phyloP scores from a whole-genome alignment of 495 filamentous ascomycete genomes.

The Penicillium simplicissimum region DNA sequence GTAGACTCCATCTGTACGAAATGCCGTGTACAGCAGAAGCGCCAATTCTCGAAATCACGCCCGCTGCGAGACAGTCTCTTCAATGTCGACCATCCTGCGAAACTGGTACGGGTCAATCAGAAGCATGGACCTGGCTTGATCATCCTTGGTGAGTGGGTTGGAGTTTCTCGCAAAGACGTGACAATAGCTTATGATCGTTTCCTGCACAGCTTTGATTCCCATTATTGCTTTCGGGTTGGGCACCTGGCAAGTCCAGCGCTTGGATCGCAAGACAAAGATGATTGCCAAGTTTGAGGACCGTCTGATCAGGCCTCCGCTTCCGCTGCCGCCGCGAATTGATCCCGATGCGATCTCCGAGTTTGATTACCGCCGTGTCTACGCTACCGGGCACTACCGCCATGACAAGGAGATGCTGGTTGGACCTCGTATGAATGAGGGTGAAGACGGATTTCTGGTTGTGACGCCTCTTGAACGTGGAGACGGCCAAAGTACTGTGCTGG shows the following conservation, averaged over 20 bases:
- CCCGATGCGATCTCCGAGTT: constrained; percentile 78
- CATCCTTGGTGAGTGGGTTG: constrained; percentile 60
- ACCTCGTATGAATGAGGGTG: constrained; percentile 82
- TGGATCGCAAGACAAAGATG: constrained; percentile 89
- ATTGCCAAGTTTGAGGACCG: constrained; percentile 90
- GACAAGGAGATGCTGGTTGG: constrained; percentile 96
- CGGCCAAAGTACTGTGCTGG: constrained; percentile 67
- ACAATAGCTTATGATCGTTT: constrained; percentile 4
- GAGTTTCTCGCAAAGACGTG: not conserved
- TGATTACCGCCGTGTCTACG: constrained; percentile 83
- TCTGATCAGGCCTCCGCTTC: constrained; percentile 79
- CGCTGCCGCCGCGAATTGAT: constrained; percentile 81
- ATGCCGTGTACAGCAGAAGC: constrained; percentile 43
- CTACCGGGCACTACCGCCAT: constrained; percentile 75
- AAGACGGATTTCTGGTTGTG: constrained; percentile 86
- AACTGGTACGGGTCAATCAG: constrained; percentile 68
- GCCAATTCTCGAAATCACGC: constrained; percentile 29
- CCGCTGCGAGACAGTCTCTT: constrained; percentile 46
- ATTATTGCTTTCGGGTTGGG: constrained; percentile 87
- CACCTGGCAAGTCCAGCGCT: constrained; percentile 93
- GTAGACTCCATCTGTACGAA: constrained; percentile 39
- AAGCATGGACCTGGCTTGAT: constrained; percentile 82
- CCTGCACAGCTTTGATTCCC: constrained; percentile 79
- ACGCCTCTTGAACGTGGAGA: constrained; percentile 79
- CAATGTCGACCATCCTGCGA: constrained; percentile 81